Evolutionary conservation across 176 grass and related monocot species (phyloP).

Genomic region (Triticum aestivum): DNA sequence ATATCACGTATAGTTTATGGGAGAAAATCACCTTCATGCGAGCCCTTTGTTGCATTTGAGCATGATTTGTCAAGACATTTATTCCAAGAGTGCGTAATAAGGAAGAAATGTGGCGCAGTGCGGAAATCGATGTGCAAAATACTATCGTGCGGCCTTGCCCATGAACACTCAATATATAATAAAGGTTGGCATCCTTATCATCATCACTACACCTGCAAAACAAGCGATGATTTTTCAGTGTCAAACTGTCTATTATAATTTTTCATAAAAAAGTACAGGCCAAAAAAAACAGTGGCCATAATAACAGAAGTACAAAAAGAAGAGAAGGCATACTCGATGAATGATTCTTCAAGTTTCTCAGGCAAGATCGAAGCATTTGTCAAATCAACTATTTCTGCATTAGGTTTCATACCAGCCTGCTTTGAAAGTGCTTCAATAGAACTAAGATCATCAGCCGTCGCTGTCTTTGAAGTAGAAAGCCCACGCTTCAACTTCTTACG

Average conservation of each 20-base stretch:
- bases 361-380: constrained; percentile 82
- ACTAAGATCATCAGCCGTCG: constrained; percentile 43
- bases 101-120: constrained; percentile 78
- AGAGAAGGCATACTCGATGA: constrained; percentile 72
- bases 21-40: constrained; percentile 76
- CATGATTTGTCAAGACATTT: constrained; percentile 81
- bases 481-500: constrained; percentile 87
- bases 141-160: constrained; percentile 88
- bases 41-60: constrained; percentile 99
- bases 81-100: constrained; percentile 67
- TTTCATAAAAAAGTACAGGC: constrained; percentile 23
- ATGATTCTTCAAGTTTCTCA: constrained; percentile 90
- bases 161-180: constrained; percentile 92
- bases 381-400: constrained; percentile 78
- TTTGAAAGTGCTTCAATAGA: constrained; percentile 81
- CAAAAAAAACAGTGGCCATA: background rate
- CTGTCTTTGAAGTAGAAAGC: constrained; percentile 47
- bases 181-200: constrained; percentile 90
- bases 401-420: constrained; percentile 84
- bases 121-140: constrained; percentile 94
- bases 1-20: background rate
- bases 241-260: background rate
- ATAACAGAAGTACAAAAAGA: constrained; percentile 11
- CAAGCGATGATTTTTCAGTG: constrained; percentile 7
- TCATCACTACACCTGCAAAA: constrained; percentile 77